Conservation (phyloP, 139 green algal genomes). For the Volvox africanus region DNA sequence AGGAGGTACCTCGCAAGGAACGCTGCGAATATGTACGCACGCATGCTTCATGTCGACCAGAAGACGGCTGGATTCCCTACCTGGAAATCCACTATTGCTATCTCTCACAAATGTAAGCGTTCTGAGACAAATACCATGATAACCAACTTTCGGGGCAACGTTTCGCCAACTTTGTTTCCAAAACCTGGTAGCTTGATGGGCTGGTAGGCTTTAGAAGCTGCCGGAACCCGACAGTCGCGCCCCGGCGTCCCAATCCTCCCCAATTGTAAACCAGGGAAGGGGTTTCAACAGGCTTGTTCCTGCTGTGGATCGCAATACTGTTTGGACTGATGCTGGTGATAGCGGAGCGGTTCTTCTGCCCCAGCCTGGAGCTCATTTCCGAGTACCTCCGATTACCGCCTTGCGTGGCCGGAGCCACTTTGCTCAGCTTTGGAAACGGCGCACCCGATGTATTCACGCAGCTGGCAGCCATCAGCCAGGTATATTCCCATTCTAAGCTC, state of each 20-base stretch:
- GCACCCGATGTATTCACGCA: slow-evolving; percentile 81
- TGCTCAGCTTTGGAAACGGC: slow-evolving; percentile 80
- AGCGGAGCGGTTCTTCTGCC: slow-evolving; percentile 60
- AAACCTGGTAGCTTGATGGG: too few species aligned
- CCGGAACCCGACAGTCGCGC: too few species aligned
- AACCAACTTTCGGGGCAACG: too few species aligned
- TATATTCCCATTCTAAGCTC: not conserved
- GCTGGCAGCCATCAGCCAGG: slow-evolving; percentile 59
- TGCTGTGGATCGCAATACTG: slow-evolving; percentile 54
- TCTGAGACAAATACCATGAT: not conserved
- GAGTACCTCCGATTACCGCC: slow-evolving; percentile 67
- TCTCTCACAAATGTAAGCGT: slow-evolving; percentile 19
- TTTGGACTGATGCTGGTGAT: slow-evolving; percentile 65
- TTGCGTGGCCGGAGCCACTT: slow-evolving; percentile 72
- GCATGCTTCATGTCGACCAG: slow-evolving; percentile 19
- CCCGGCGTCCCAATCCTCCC: too few species aligned
- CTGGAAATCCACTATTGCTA: slow-evolving; percentile 59
- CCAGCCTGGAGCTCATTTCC: slow-evolving; percentile 72
- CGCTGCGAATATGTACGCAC: slow-evolving; percentile 54
- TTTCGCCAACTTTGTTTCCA: too few species aligned
- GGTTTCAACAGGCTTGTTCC: slow-evolving; percentile 45
- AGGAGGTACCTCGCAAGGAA: slow-evolving; percentile 29
- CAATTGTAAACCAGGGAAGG: slow-evolving; percentile 34
- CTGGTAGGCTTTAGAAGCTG: too few species aligned
- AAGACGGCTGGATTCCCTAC: slow-evolving; percentile 50